phyloP scores from a whole-genome alignment of 2,329 filamentous ascomycete species.

The Chaetothyriales sp. region DNA sequence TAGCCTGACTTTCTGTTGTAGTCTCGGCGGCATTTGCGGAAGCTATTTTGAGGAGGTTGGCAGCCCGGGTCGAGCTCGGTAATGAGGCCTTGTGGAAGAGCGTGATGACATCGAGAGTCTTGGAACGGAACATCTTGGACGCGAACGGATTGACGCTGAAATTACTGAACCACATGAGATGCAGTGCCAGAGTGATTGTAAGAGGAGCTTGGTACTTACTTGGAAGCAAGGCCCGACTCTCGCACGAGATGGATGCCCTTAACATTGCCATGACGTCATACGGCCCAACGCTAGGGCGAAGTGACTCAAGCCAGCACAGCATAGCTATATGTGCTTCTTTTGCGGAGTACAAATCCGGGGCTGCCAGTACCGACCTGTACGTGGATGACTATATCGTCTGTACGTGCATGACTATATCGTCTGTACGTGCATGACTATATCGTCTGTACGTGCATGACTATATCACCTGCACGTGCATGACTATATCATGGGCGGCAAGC shows the following conservation, averaged over 20 bases:
- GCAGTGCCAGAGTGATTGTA: neutral
- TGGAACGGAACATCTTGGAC: slow-evolving; percentile 28
- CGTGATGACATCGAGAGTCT: slow-evolving; percentile 79
- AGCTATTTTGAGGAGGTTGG: slow-evolving; percentile 66
- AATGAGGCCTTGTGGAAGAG: slow-evolving; percentile 81
- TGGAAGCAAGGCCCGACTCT: neutral
- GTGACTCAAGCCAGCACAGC: neutral
- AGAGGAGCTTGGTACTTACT: neutral
- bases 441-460: too few species aligned
- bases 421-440: too few species aligned
- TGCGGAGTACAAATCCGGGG: too few species aligned
- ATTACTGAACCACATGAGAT: neutral
- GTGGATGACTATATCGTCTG: too few species aligned
- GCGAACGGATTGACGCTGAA: neutral
- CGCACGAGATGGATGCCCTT: neutral
- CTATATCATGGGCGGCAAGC: too few species aligned
- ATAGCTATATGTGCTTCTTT: neutral
- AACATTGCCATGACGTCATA: neutral
- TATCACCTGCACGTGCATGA: too few species aligned
- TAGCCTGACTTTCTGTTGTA: slow-evolving; percentile 62
- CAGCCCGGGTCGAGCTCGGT: slow-evolving; percentile 58
- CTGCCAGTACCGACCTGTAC: too few species aligned
- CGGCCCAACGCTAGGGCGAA: neutral
- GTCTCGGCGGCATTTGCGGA: slow-evolving; percentile 54
- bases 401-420: too few species aligned